A percentile compares a stretch with the other conserved stretches of the same genome.
Evolutionary conservation across 164 flowering plant genomes (phyloP).

Genomic region (Akebia trifoliata): DNA sequence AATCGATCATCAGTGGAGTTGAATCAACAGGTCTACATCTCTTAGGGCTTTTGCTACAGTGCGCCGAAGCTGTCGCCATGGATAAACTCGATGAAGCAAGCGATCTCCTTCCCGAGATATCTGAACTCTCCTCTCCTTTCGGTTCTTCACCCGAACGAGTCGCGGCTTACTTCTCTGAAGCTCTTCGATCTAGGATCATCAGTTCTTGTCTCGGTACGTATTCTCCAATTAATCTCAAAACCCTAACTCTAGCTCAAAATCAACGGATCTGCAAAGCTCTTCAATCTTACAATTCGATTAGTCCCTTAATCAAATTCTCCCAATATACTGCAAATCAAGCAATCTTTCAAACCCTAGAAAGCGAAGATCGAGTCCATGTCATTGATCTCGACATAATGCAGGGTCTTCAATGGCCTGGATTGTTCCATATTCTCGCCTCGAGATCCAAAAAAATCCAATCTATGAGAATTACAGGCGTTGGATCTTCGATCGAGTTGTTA

Average conservation of each 20-base stretch:
- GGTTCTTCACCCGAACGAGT: constrained; percentile 85
- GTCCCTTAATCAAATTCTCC: constrained; percentile 75
- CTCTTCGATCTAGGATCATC: constrained; percentile 61
- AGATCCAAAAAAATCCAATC: constrained; percentile 48
- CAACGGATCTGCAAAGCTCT: constrained; percentile 53
- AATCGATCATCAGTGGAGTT: constrained; percentile 3
- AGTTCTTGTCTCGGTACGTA: constrained; percentile 50
- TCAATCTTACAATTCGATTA: constrained; percentile 69
- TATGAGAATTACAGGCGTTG: constrained; percentile 72
- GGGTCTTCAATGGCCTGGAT: constrained; percentile 97
- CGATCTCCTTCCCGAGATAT: constrained; percentile 67
- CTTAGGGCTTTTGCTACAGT: constrained; percentile 63
- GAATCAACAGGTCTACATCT: constrained; percentile 51
- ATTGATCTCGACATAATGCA: constrained; percentile 93
- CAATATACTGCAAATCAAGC: constrained; percentile 94
- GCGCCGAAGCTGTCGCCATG: constrained; percentile 79
- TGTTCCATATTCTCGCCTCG: constrained; percentile 85
- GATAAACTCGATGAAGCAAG: constrained; percentile 61
- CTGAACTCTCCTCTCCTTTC: constrained; percentile 74
- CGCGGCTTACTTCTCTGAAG: constrained; percentile 79
- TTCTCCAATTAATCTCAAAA: constrained; percentile 35
- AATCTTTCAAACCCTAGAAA: constrained; percentile 62
- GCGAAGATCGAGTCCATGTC: constrained; percentile 65
- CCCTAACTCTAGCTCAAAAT: constrained; percentile 31
- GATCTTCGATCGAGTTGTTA: constrained; percentile 55